Evolutionary conservation across 176 grass and related monocot genomes (phyloP), one percentile per base, ranked within the genome.

Genomic region (Chrysopogon serrulatus): DNA sequence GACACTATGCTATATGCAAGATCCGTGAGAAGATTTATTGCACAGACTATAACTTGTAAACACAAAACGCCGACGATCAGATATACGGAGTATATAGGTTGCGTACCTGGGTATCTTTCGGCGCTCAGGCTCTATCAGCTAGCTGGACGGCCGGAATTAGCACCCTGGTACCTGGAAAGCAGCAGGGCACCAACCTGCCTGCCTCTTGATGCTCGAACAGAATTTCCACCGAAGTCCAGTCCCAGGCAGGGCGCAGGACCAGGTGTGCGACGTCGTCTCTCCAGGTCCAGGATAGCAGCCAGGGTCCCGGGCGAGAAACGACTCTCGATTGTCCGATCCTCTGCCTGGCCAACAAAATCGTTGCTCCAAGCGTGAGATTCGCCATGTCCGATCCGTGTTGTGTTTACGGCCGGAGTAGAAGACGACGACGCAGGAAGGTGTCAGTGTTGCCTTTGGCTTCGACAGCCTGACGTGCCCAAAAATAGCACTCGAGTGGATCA

Each of bases 291-390:
- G 42, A 60, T 42, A 78, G 74, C 15, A 51, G 43, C n/a, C n/a
- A n/a, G 81, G 82, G 77, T 49, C 70, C 69, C 75, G 23, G 26
- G 37, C 9, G 18, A 49, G 49, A 69, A 57, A 51, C 39, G 12
- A 32, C 66, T 65, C 66, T 65, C 81, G 18, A 34, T 40, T 39
- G 14, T 16, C 15, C 16, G 27, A 30, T 53, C 56, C 71, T 65
- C 71, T 41, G 32, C 28, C 23, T 39, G 8, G 45, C 65, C 63
- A 85, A 77, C 73, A 67, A 37, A 77, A 59, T 10, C 19, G 66
- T 40, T 56, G 44, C 79, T 43, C 10, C 65, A 73, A 73, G 68
- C 78, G 68, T 59, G 73, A 75, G 65, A 79, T 60, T 83, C 73
- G 48, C 57, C 47, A 40, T 79, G 23, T 77, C 51, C 35, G 47